phyloP scores from a whole-genome alignment of 306 rosid genomes.

The Astragalus glycyphyllos region DNA sequence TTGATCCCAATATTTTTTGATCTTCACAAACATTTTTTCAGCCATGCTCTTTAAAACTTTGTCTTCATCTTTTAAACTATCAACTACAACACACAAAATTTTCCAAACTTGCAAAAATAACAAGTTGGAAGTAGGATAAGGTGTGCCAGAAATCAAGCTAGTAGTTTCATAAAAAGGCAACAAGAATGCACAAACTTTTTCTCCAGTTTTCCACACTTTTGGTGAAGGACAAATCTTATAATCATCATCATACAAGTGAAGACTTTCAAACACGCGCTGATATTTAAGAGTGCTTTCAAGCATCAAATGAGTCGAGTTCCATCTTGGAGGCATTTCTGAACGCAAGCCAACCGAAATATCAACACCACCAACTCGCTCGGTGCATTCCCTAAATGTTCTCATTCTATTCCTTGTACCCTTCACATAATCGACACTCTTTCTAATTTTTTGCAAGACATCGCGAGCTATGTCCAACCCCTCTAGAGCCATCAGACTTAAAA shows the following conservation, averaged over 20 bases:
- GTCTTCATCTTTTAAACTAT: neutral
- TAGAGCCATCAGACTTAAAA: neutral
- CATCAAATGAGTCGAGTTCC: neutral
- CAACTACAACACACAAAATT: neutral
- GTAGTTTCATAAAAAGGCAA: neutral
- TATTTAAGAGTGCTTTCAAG: neutral
- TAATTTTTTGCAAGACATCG: neutral
- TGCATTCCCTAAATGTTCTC: neutral
- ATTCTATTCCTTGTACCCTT: neutral
- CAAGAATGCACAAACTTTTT: neutral
- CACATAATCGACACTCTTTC: neutral
- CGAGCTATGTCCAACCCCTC: neutral
- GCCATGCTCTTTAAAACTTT: neutral
- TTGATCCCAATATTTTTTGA: neutral
- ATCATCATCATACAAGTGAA: neutral
- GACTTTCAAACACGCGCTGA: neutral
- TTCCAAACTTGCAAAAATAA: neutral
- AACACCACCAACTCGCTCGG: neutral
- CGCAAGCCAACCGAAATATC: neutral
- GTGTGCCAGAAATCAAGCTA: neutral
- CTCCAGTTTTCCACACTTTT: neutral
- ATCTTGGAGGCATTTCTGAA: neutral
- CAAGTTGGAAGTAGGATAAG: slow-evolving; percentile 1
- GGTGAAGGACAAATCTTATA: neutral
- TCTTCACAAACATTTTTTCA: neutral